Evolutionary conservation across 768 basidiomycete species (phyloP).

Genomic region (Tephrocybe sp.): DNA sequence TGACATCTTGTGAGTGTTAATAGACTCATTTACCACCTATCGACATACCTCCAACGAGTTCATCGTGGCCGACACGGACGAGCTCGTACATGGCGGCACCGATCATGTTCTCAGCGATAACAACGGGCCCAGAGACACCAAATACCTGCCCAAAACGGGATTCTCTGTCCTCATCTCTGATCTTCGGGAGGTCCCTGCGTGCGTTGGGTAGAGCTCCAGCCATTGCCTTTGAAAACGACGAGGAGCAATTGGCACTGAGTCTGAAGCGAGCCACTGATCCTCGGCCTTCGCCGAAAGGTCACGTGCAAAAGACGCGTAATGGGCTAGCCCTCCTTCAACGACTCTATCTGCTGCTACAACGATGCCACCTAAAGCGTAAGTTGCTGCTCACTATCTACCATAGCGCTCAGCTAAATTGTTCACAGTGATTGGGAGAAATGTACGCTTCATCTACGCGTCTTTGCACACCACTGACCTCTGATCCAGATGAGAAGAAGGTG

Average conservation of each 20-base stretch:
- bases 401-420: constrained; percentile 13
- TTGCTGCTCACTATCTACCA: constrained; percentile 14
- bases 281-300: constrained; percentile 20
- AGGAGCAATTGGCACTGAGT: background rate
- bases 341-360: constrained; percentile 24
- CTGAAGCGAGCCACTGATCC: background rate
- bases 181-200: constrained; percentile 81
- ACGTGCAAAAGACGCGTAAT: constrained; percentile 36
- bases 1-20: constrained; percentile 26
- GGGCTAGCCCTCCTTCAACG: constrained; percentile 5
- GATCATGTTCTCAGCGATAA: constrained; percentile 94
- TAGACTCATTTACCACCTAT: constrained; percentile 6
- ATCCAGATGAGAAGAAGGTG: constrained; percentile 74
- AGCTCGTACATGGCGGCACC: constrained; percentile 98
- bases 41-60: constrained; percentile 86
- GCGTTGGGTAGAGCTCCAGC: constrained; percentile 93
- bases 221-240: constrained; percentile 42
- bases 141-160: constrained; percentile 84
- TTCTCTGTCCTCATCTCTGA: constrained; percentile 88
- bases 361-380: constrained; percentile 97
- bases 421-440: constrained; percentile 98
- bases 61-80: constrained; percentile 97
- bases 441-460: constrained; percentile 31
- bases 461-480: constrained; percentile 3
- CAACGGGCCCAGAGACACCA: constrained; percentile 98